phyloP scores from a whole-genome alignment of 345 rosid genomes.

The Cardamine resedifolia region DNA sequence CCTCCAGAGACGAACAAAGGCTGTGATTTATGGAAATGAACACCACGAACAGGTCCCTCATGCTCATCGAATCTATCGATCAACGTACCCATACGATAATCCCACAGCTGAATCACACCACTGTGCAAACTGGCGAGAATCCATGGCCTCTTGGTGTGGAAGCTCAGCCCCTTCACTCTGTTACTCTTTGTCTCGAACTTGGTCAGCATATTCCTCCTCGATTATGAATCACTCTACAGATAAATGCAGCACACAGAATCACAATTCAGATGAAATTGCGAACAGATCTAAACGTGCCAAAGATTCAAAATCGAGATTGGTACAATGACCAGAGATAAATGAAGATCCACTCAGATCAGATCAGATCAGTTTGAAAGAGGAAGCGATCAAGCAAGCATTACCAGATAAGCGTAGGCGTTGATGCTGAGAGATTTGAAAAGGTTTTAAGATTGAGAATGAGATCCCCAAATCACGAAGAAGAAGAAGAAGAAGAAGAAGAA shows the following conservation, averaged over 20 bases:
- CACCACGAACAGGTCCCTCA: conserved; percentile 96
- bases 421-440: background rate
- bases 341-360: too few species aligned
- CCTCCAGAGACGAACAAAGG: conserved; percentile 94
- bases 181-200: conserved; percentile 94
- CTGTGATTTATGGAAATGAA: conserved; percentile 84
- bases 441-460: background rate
- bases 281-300: background rate
- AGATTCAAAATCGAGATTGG: background rate
- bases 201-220: conserved; percentile 48
- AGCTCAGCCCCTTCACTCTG: conserved; percentile 90
- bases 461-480: background rate
- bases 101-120: conserved; percentile 96
- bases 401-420: background rate
- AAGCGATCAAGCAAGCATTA: background rate
- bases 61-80: conserved; percentile 78
- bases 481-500: too few species aligned
- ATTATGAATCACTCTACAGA: background rate
- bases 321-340: background rate
- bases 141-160: conserved; percentile 90
- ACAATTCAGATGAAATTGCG: background rate
- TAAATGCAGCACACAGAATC: too few species aligned
- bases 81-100: conserved; percentile 88
- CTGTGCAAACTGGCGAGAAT: conserved; percentile 94
- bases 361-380: background rate